These are phyloP conservation scores for Penicillium decumbens DNA, from an alignment of 2,329 filamentous ascomycete species.

Conservation along the genomic window DNA sequence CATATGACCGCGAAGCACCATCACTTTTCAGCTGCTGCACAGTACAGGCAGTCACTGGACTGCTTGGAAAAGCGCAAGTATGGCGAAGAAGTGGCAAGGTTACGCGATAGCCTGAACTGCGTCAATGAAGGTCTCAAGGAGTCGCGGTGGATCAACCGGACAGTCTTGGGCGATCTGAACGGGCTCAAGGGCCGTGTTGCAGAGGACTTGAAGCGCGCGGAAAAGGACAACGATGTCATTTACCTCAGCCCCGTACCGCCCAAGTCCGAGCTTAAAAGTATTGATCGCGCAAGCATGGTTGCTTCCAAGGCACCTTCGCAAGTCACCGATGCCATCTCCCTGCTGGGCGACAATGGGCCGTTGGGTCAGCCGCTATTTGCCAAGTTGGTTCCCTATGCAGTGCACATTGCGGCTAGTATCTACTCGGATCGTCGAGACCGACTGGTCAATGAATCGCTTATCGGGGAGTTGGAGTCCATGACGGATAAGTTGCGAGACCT, in stretches of 20 bases:
- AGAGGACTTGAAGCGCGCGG: conserved; percentile 84
- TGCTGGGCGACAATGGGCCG: conserved; percentile 72
- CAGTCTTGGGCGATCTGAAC: conserved; percentile 75
- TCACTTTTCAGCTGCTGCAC: conserved; percentile 92
- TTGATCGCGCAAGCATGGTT: conserved; percentile 89
- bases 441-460: conserved; percentile 82
- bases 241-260: conserved; percentile 81
- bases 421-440: conserved; percentile 88
- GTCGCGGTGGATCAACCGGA: conserved; percentile 72
- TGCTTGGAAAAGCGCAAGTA: conserved; percentile 91
- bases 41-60: conserved; percentile 85
- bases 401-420: conserved; percentile 90
- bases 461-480: conserved; percentile 75
- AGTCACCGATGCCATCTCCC: conserved; percentile 71
- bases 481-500: conserved; percentile 75
- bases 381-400: conserved; percentile 89
- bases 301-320: conserved; percentile 72
- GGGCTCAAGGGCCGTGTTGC: conserved; percentile 75
- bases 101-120: conserved; percentile 76
- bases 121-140: conserved; percentile 85
- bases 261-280: conserved; percentile 77
- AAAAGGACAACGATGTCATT: conserved; percentile 95
- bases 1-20: conserved; percentile 96
- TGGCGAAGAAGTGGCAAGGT: conserved; percentile 85
- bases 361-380: conserved; percentile 83